phyloP scores from a whole-genome alignment of 768 basidiomycete genomes.

The Cystobasidiopsis lactophilus region DNA sequence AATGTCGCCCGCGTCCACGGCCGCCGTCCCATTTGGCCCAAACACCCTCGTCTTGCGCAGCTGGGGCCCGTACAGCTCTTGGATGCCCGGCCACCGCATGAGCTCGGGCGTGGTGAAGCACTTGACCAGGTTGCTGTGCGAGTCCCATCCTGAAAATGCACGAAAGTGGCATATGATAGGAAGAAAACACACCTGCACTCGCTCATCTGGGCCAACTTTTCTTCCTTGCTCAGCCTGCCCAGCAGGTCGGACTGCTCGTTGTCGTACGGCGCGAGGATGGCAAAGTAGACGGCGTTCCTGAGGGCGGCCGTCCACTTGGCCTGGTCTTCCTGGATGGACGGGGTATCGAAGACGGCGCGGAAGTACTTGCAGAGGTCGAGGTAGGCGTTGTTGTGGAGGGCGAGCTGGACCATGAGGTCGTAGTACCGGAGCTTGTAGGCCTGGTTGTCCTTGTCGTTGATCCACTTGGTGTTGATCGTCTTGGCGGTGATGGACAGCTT shows the following conservation, averaged over 20 bases:
- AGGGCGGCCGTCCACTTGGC: conserved; percentile 38
- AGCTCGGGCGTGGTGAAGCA: conserved; percentile 79
- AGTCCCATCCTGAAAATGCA: background rate
- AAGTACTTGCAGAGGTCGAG: conserved; percentile 89
- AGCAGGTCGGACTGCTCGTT: conserved; percentile 97
- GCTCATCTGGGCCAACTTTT: conserved; percentile 50
- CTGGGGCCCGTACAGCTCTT: conserved; percentile 62
- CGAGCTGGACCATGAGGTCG: conserved; percentile 87
- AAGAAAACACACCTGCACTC: conserved; percentile 11
- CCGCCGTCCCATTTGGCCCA: conserved; percentile 23
- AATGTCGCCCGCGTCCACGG: conserved; percentile 15
- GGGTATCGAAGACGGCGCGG: conserved; percentile 92
- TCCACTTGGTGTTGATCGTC: conserved; percentile 79
- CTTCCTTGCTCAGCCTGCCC: conserved; percentile 58
- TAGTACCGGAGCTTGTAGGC: conserved; percentile 91
- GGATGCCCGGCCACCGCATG: conserved; percentile 93
- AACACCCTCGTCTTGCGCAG: conserved; percentile 65
- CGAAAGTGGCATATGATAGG: conserved; percentile 2
- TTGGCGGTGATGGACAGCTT: conserved; percentile 76
- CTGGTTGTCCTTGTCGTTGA: conserved; percentile 78
- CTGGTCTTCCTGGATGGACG: conserved; percentile 43
- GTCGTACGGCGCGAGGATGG: conserved; percentile 76
- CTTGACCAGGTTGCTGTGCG: conserved; percentile 66
- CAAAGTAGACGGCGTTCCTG: conserved; percentile 83
- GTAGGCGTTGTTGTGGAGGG: conserved; percentile 60